These are phyloP conservation scores for Malassezia pachydermatis DNA, from an alignment of 1,284 basidiomycete species.

Conservation along the genomic window DNA sequence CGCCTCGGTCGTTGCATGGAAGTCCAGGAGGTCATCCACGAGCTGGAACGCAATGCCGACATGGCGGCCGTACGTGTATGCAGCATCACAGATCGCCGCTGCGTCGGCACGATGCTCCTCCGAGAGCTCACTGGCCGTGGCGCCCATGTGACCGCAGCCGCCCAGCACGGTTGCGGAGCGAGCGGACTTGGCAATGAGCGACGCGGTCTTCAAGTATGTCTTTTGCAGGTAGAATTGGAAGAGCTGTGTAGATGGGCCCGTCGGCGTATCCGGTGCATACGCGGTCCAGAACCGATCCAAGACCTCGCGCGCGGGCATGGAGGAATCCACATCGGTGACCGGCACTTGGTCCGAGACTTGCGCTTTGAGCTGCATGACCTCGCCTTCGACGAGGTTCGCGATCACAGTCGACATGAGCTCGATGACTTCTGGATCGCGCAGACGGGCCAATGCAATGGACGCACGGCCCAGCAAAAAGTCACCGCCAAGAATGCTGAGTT, in stretches of 20 bases:
- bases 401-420: constrained; percentile 87
- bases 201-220: constrained; percentile 92
- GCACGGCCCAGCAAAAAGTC: constrained; percentile 91
- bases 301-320: constrained; percentile 4
- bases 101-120: constrained; percentile 16
- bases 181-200: constrained; percentile 85
- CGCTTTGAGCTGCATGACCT: constrained; percentile 70
- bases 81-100: constrained; percentile 71
- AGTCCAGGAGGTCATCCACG: constrained; percentile 83
- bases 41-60: constrained; percentile 67
- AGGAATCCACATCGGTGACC: constrained; percentile 14
- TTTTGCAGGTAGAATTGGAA: constrained; percentile 85
- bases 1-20: constrained; percentile 57
- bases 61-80: constrained; percentile 82
- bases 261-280: neutral
- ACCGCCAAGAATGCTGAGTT: constrained; percentile 82
- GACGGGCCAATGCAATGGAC: constrained; percentile 71
- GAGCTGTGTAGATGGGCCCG: constrained; percentile 52
- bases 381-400: constrained; percentile 89
- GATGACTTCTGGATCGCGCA: constrained; percentile 79
- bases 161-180: constrained; percentile 80
- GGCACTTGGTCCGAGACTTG: constrained; percentile 20
- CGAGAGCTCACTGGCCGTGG: constrained; percentile 42
- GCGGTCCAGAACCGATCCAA: constrained; percentile 16
- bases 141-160: constrained; percentile 60